Evolutionary conservation across 179 eudicot species (phyloP).

Genomic region (Spergularia azorica): DNA sequence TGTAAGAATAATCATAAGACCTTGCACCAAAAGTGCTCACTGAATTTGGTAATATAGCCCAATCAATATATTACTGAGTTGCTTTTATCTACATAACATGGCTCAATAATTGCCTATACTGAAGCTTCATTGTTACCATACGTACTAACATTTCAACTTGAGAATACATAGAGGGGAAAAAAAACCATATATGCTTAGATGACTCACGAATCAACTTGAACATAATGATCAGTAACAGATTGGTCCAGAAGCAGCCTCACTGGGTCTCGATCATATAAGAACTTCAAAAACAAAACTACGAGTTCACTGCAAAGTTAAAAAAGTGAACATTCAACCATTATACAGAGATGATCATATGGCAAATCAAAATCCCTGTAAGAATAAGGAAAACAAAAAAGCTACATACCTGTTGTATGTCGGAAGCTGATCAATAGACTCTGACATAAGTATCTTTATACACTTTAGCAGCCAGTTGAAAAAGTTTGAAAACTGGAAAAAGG

Average conservation of each 20-base stretch:
- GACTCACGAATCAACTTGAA: slow-evolving; percentile 82
- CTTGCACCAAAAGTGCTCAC: background rate
- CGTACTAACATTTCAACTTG: background rate
- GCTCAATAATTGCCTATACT: background rate
- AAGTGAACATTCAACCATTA: slow-evolving; percentile 1
- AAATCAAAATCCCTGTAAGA: slow-evolving; percentile 2
- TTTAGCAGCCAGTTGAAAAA: slow-evolving; percentile 93
- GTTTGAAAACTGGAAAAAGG: slow-evolving; percentile 70
- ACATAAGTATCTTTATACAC: slow-evolving; percentile 80
- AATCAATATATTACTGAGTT: slow-evolving; percentile 6
- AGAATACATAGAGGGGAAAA: background rate
- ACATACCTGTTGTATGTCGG: slow-evolving; percentile 72
- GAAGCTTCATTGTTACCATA: background rate
- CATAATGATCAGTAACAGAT: slow-evolving; percentile 47
- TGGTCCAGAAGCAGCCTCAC: slow-evolving; percentile 72
- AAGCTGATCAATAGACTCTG: slow-evolving; percentile 90
- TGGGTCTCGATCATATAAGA: slow-evolving; percentile 89
- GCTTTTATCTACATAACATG: background rate
- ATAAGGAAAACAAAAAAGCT: slow-evolving; percentile 11
- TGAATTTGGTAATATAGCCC: background rate
- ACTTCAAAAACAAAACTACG: slow-evolving; percentile 84
- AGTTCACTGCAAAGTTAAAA: slow-evolving; percentile 66
- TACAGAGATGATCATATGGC: background rate
- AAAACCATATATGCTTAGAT: slow-evolving; percentile 3
- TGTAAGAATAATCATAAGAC: background rate